Evolutionary conservation across 75 land plant genomes (phyloP).

Genomic region (Cupressus sempervirens): DNA sequence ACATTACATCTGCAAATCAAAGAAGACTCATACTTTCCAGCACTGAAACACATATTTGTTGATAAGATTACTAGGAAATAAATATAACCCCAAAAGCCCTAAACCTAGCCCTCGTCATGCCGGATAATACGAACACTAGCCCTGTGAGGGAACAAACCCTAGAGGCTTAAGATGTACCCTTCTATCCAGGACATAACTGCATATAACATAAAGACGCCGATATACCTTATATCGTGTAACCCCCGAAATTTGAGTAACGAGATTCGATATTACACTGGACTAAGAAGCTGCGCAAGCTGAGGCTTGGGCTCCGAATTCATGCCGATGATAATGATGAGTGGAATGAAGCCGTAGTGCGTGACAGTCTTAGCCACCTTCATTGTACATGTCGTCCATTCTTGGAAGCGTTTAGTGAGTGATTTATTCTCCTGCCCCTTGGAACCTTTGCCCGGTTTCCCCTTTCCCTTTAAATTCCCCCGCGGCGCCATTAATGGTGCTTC

Average conservation of each 20-base stretch:
- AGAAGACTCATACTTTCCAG: no score
- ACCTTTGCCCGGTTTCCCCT: constrained; percentile 21
- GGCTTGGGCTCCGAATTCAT: constrained; percentile 88
- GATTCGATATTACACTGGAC: constrained; percentile 33
- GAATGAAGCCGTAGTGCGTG: constrained; percentile 84
- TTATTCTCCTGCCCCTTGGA: neutral
- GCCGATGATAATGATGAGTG: constrained; percentile 73
- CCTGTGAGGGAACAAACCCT: neutral
- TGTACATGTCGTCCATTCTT: constrained; percentile 64
- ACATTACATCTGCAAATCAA: no score
- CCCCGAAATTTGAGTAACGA: neutral
- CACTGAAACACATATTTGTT: no score
- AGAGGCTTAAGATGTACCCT: no score
- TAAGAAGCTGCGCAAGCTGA: constrained; percentile 63
- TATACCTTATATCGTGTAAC: neutral
- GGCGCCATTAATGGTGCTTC: constrained; percentile 16
- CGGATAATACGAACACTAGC: no score
- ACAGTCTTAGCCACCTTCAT: constrained; percentile 67
- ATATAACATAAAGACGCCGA: no score
- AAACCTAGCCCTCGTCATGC: no score
- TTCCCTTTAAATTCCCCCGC: constrained; percentile 18
- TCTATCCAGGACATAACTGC: no score
- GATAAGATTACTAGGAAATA: no score
- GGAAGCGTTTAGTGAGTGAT: constrained; percentile 18
- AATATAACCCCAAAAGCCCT: neutral